phyloP scores from a whole-genome alignment of 2,329 filamentous ascomycete genomes.

The Rugonectria rugulosa region DNA sequence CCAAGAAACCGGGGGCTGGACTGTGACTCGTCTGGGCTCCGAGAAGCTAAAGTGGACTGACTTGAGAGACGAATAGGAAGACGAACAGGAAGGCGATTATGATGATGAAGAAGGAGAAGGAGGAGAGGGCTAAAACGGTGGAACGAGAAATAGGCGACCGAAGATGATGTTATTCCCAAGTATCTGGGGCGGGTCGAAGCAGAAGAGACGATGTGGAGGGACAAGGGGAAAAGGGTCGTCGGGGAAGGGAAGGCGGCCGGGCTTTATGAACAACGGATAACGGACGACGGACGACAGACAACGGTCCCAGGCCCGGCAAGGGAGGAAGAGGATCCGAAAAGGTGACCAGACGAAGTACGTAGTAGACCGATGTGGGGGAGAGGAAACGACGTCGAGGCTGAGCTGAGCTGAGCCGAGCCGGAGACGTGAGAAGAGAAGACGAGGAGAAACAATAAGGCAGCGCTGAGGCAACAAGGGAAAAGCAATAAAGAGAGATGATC shows the following conservation, averaged over 20 bases:
- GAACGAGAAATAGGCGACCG: no score
- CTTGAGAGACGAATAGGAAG: neutral
- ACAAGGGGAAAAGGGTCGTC: neutral
- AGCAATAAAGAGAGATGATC: conserved; percentile 21
- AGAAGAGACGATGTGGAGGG: conserved; percentile 6
- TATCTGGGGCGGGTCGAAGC: conserved; percentile 21
- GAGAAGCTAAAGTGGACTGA: conserved; percentile 10
- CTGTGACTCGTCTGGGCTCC: neutral
- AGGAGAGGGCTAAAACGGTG: no score
- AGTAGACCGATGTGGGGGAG: conserved; percentile 2
- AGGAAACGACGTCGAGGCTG: conserved; percentile 19
- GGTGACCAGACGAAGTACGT: neutral
- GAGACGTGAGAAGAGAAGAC: conserved; percentile 27
- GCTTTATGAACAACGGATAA: neutral
- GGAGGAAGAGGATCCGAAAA: neutral
- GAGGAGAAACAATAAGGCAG: conserved; percentile 3
- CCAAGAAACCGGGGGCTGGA: conserved; percentile 12
- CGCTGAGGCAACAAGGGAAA: conserved; percentile 24
- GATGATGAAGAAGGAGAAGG: neutral
- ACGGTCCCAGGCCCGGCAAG: neutral
- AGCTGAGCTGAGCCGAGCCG: conserved; percentile 13
- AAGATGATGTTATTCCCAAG: conserved; percentile 16
- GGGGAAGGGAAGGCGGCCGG: neutral
- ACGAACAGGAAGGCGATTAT: neutral
- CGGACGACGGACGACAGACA: conserved; percentile 3